Evolutionary conservation across 176 grass and related monocot species (phyloP), one percentile per base, ranked within the genome.

Genomic region (Elaeis guineensis): DNA sequence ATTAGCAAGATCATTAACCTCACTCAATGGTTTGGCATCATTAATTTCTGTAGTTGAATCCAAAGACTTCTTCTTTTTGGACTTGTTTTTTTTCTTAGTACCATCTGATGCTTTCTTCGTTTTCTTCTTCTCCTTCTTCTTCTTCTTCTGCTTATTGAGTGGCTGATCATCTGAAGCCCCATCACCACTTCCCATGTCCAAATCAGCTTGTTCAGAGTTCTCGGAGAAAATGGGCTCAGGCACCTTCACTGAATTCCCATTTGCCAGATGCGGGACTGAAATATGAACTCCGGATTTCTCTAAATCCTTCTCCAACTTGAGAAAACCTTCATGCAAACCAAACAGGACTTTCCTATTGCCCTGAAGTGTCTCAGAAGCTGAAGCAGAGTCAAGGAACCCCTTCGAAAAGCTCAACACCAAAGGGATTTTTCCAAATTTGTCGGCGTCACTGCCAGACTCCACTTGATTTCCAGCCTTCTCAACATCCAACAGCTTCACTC

Each of bases 251-350:
- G 25, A 18, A 17, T 21, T 55, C 25, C 59, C 70, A 63, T 73
- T 55, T 30, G 63, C 59, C 17, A 23, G 26, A 21, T n/a, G 23
- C 59, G 55, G 68, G 50, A 50, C 16, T 30, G 28, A 4, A 54
- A 98, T 78, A 55, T 68, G 54, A 66, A 83, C 7, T 19, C 81
- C 82, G 30, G 73, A 85, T 16, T 89, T 71, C 59, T 85, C 59
- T 49, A 83, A 74, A 53, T 78, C 81, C 67, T 78, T 92, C 63
- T 98, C 93, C 0, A 92, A 51, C 55, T 85, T 98, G 58, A 92
- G 69, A 70, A 98, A 98, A 4, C 62, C 73, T 57, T 85, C 81
- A 69, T 81, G 81, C 73, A 98, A 64, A 70, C 62, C 67, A 64
- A 89, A 85, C 61, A 92, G 29, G 49, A 73, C 60, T 67, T 83